phyloP scores from a whole-genome alignment of 306 rosid genomes.

The Calophaca sinica region DNA sequence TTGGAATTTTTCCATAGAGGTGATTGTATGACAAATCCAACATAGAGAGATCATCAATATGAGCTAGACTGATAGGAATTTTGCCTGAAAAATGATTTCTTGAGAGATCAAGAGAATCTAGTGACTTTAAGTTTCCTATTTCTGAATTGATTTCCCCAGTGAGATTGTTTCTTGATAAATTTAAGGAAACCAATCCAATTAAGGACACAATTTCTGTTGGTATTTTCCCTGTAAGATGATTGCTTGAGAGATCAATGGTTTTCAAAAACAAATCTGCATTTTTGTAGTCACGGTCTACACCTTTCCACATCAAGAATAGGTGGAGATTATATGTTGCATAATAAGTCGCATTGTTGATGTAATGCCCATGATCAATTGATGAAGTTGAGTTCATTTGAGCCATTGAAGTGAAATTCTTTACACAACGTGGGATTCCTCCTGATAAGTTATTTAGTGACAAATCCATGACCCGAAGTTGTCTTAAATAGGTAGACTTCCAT shows the following conservation, averaged over 20 bases:
- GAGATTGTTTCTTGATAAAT: conserved; percentile 29
- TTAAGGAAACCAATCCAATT: conserved; percentile 1
- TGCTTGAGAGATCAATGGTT: conserved; percentile 40
- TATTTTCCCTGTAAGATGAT: conserved; percentile 26
- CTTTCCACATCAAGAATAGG: conserved; percentile 31
- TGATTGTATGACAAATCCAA: conserved; percentile 39
- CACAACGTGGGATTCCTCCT: background rate
- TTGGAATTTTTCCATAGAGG: conserved; percentile 28
- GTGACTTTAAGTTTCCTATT: conserved; percentile 21
- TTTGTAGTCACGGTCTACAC: background rate
- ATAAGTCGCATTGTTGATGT: too few relatives aligned
- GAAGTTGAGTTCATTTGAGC: background rate
- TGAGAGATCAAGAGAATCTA: conserved; percentile 42
- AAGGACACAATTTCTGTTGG: conserved; percentile 26
- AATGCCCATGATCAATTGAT: too few relatives aligned
- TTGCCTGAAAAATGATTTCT: conserved; percentile 20
- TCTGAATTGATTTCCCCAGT: conserved; percentile 16
- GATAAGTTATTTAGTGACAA: conserved; percentile 27
- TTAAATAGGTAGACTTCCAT: background rate
- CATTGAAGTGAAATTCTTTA: conserved; percentile 17
- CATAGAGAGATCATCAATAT: background rate
- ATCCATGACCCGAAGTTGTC: conserved; percentile 10
- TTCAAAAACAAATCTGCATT: background rate
- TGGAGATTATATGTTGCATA: background rate
- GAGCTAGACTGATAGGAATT: conserved; percentile 33